phyloP scores from a whole-genome alignment of 805 yeast species.

The Saccharomycopsis sp. region DNA sequence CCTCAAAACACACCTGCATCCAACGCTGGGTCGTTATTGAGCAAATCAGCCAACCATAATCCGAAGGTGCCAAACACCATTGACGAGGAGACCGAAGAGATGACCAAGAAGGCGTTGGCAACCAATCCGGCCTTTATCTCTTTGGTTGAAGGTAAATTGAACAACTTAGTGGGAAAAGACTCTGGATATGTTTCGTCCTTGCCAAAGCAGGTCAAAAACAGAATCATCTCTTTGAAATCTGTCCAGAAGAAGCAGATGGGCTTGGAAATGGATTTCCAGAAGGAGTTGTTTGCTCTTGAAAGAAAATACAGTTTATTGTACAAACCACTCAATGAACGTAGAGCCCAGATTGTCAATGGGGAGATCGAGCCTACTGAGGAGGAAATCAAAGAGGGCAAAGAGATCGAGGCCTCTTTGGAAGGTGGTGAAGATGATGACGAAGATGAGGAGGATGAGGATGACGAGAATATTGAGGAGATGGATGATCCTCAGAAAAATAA shows the following conservation, averaged over 20 bases:
- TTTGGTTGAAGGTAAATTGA: conserved; percentile 85
- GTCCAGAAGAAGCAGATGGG: conserved; percentile 74
- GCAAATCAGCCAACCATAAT: conserved; percentile 45
- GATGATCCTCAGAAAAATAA: conserved; percentile 17
- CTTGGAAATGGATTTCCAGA: conserved; percentile 86
- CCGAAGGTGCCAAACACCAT: conserved; percentile 57
- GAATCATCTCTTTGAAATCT: conserved; percentile 77
- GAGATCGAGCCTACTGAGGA: conserved; percentile 66
- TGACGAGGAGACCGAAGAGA: conserved; percentile 51
- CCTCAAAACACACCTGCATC: conserved; percentile 98
- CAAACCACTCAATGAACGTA: conserved; percentile 66
- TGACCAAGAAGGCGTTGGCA: conserved; percentile 39
- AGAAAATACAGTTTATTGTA: conserved; percentile 67
- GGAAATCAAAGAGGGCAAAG: conserved; percentile 75
- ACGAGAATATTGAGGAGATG: conserved; percentile 23
- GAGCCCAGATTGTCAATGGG: conserved; percentile 71
- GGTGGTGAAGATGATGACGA: conserved; percentile 38
- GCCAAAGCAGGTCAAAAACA: conserved; percentile 63
- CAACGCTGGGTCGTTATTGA: conserved; percentile 63
- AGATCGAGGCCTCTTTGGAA: conserved; percentile 51
- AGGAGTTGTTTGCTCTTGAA: conserved; percentile 81
- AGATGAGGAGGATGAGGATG: conserved; percentile 36
- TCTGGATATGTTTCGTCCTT: conserved; percentile 79
- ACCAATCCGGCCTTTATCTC: conserved; percentile 78
- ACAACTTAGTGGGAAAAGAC: conserved; percentile 75